Evolutionary conservation across 1,284 basidiomycete species (phyloP).

Genomic region (Quambalaria eucalypti): DNA sequence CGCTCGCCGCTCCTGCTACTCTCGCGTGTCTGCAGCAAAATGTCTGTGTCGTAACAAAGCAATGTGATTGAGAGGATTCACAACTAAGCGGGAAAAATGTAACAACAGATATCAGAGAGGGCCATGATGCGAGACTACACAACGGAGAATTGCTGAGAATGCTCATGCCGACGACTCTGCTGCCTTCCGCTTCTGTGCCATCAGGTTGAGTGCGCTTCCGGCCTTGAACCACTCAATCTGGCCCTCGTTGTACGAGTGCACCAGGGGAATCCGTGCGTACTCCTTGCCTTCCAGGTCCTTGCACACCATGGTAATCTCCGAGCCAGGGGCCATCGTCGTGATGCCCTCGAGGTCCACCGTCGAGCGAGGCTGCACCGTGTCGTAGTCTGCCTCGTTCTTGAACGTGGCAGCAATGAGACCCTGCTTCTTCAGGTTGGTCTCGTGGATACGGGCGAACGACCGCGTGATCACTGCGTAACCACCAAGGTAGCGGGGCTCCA

Average conservation of each 20-base stretch:
- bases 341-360: constrained; percentile 39
- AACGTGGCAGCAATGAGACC: constrained; percentile 44
- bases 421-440: constrained; percentile 77
- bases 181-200: constrained; percentile 35
- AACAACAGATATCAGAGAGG: no score
- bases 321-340: constrained; percentile 38
- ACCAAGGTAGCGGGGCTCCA: constrained; percentile 93
- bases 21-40: no score
- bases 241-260: constrained; percentile 44
- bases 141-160: no score
- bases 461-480: constrained; percentile 89
- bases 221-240: constrained; percentile 46
- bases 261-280: constrained; percentile 29
- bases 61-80: no score
- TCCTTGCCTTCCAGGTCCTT: constrained; percentile 43
- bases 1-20: no score
- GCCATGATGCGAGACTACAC: no score
- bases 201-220: constrained; percentile 43
- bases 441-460: constrained; percentile 96
- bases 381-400: constrained; percentile 42
- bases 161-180: no score
- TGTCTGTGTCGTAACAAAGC: no score
- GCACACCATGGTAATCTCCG: constrained; percentile 33
- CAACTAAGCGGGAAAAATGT: no score
- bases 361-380: constrained; percentile 40